These are phyloP conservation scores for Beauveria varroae DNA, from an alignment of 2,329 filamentous ascomycete species.

Conservation along the genomic window DNA sequence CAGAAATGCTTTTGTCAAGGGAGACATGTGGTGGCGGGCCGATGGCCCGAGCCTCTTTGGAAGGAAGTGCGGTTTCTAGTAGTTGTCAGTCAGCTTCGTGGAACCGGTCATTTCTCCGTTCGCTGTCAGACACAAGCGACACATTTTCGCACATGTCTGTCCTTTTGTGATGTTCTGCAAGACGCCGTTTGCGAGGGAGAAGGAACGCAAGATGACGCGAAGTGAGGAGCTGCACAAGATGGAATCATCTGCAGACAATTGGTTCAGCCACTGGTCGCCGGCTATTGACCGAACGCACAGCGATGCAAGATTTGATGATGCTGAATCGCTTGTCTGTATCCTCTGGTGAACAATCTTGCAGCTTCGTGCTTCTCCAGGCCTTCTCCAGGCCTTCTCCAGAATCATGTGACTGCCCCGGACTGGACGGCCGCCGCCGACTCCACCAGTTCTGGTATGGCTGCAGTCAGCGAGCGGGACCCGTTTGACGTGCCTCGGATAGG, in stretches of 20 bases:
- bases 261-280: not conserved
- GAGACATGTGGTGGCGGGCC: not conserved
- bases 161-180: not conserved
- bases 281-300: too few species aligned
- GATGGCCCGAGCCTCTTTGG: not conserved
- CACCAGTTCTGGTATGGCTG: not conserved
- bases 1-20: not conserved
- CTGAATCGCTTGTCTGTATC: not conserved
- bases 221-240: not conserved
- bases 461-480: slow-evolving; percentile 8
- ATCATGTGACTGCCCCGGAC: slow-evolving; percentile 12
- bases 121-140: not conserved
- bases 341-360: not conserved
- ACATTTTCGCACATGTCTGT: not conserved
- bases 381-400: slow-evolving; percentile 2
- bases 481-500: slow-evolving; percentile 12
- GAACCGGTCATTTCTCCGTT: not conserved
- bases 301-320: not conserved
- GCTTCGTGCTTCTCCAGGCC: not conserved
- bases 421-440: not conserved
- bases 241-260: not conserved
- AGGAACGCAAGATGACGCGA: too few species aligned
- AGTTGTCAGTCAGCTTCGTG: not conserved
- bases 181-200: not conserved
- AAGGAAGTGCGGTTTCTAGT: not conserved